Percentiles rank a stretch among this genome's conserved stretches.
Conservation (phyloP, 2,329 filamentous ascomycete species). For the Botrytis fabae region DNA sequence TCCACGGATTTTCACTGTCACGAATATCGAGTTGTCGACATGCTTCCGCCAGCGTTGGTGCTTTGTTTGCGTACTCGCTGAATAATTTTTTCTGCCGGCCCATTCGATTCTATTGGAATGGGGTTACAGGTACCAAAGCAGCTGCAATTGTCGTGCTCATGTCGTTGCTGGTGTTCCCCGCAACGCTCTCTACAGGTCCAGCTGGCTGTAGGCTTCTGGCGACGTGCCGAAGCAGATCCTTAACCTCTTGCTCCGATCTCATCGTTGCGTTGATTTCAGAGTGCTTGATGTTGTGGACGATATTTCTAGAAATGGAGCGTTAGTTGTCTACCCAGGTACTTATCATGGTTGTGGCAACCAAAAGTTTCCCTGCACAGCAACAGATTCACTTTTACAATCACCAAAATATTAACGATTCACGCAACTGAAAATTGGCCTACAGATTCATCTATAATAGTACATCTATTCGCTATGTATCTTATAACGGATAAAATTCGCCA, state of each 20-base stretch:
- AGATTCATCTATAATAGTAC: too few relatives aligned
- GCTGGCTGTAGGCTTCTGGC: neutral
- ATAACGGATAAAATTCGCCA: too few relatives aligned
- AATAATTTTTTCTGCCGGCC: rapidly evolving
- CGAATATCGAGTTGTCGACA: neutral
- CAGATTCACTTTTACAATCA: too few relatives aligned
- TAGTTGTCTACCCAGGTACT: neutral
- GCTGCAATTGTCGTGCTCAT: neutral
- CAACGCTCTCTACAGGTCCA: neutral
- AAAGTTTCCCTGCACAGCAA: too few relatives aligned
- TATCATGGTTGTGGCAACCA: too few relatives aligned
- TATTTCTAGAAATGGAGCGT: neutral
- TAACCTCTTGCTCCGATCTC: neutral
- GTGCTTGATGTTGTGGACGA: neutral
- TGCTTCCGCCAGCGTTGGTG: neutral
- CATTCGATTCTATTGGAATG: neutral
- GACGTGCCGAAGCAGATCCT: neutral
- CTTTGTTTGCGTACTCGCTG: neutral
- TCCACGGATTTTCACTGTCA: rapidly evolving
- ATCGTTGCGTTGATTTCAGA: neutral
- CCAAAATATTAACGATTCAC: too few relatives aligned
- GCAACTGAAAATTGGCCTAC: too few relatives aligned
- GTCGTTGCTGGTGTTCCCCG: neutral
- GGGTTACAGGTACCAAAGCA: neutral
- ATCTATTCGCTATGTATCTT: too few relatives aligned